Evolutionary conservation across 306 rosid genomes (phyloP).

Genomic region (Cicer arietinum): DNA sequence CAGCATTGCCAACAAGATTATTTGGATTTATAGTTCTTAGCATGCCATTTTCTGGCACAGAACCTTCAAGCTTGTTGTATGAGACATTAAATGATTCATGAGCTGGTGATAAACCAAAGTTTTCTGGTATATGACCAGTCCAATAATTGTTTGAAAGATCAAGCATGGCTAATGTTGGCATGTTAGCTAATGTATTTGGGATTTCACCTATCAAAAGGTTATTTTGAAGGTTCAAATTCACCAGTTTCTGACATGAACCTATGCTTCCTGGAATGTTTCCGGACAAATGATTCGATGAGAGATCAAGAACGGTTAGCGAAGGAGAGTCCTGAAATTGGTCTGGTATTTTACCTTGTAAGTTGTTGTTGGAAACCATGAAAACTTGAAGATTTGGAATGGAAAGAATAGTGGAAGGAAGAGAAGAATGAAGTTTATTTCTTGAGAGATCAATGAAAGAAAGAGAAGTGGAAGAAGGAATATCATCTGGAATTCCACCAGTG

Average conservation of each 20-base stretch:
- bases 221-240: conserved; percentile 76
- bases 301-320: conserved; percentile 80
- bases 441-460: conserved; percentile 95
- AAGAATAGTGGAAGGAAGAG: conserved; percentile 82
- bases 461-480: conserved; percentile 76
- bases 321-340: conserved; percentile 91
- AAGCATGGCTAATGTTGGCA: conserved; percentile 83
- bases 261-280: conserved; percentile 83
- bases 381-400: conserved; percentile 81
- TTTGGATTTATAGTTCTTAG: conserved; percentile 80
- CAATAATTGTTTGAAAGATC: conserved; percentile 95
- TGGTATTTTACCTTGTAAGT: conserved; percentile 78
- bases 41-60: conserved; percentile 83
- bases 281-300: conserved; percentile 73
- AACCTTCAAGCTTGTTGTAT: conserved; percentile 80
- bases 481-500: conserved; percentile 77
- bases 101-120: conserved; percentile 89
- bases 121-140: conserved; percentile 79
- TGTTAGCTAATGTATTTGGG: conserved; percentile 71
- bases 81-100: conserved; percentile 83
- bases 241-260: conserved; percentile 87
- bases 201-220: conserved; percentile 77
- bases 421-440: conserved; percentile 69
- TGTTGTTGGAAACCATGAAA: conserved; percentile 72
- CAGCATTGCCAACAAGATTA: conserved; percentile 76